Conservation (phyloP, 352 stramenopile genomes). For the Phytopythium aichiense region DNA sequence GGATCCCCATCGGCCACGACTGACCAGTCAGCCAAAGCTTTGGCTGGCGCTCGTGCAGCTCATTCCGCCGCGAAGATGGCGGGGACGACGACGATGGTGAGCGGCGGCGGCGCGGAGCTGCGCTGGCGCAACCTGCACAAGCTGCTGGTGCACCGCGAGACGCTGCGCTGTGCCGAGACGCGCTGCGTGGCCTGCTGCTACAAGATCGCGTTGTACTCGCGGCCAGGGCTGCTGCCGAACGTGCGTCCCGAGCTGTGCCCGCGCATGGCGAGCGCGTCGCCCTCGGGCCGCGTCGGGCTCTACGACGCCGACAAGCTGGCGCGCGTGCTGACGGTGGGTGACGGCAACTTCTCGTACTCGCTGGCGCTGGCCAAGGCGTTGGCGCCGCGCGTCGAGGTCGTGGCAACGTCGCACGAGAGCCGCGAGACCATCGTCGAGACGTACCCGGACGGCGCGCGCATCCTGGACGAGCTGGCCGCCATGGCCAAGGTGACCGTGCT, state of each 20-base stretch:
- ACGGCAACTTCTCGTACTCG: slow-evolving; percentile 97
- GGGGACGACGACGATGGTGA: background rate
- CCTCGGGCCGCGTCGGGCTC: slow-evolving; percentile 33
- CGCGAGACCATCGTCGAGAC: slow-evolving; percentile 80
- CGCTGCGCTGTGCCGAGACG: slow-evolving; percentile 61
- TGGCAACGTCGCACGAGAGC: slow-evolving; percentile 92
- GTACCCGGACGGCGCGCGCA: slow-evolving; percentile 87
- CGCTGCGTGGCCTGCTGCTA: slow-evolving; percentile 85
- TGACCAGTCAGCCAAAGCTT: too few relatives aligned
- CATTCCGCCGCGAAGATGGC: background rate
- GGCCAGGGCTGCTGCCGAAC: slow-evolving; percentile 55
- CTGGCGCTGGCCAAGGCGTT: slow-evolving; percentile 81
- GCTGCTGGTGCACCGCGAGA: slow-evolving; percentile 62
- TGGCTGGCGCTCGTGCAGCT: too few relatives aligned
- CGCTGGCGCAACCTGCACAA: slow-evolving; percentile 45
- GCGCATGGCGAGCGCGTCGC: slow-evolving; percentile 25
- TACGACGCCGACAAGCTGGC: slow-evolving; percentile 47
- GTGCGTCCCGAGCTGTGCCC: slow-evolving; percentile 75
- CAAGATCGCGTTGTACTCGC: slow-evolving; percentile 74
- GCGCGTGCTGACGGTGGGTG: slow-evolving; percentile 89
- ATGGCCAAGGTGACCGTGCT: slow-evolving; percentile 63
- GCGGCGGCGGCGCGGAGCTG: slow-evolving; percentile 1
- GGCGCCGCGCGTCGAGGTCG: slow-evolving; percentile 38
- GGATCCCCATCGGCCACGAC: too few relatives aligned
- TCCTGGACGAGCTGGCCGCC: slow-evolving; percentile 63